These are phyloP conservation scores for Aegilops bicornis DNA, from an alignment of 176 grass and related monocot genomes.

Conservation along the genomic window DNA sequence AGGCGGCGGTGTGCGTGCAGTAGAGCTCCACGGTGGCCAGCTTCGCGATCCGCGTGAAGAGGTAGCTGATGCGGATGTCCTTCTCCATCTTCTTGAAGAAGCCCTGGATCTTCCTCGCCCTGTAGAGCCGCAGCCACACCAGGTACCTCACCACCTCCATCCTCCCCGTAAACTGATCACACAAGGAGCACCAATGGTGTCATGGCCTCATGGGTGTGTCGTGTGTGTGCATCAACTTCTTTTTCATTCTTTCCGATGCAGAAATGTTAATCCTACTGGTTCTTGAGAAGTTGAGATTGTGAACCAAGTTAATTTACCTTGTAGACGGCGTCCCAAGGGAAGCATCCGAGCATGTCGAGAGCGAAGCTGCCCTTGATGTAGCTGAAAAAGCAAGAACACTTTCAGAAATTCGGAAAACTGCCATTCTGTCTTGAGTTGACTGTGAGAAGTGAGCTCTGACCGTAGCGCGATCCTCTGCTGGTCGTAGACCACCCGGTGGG, in stretches of 20 bases:
- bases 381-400: conserved; percentile 35
- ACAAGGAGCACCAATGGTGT: background rate
- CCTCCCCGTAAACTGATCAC: conserved; percentile 50
- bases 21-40: conserved; percentile 86
- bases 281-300: background rate
- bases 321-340: conserved; percentile 90
- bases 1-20: conserved; percentile 87
- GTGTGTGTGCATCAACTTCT: background rate
- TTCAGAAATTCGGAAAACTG: background rate
- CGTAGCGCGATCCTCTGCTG: conserved; percentile 54
- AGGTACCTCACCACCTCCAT: conserved; percentile 65
- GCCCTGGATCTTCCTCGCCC: conserved; percentile 56
- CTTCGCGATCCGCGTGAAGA: conserved; percentile 86
- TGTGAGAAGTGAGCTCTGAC: conserved; percentile 35
- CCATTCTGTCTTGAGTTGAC: background rate
- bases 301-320: conserved; percentile 39
- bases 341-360: conserved; percentile 76
- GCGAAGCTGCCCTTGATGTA: conserved; percentile 74
- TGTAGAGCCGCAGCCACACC: conserved; percentile 71
- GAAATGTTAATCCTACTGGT: background rate
- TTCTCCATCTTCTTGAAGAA: conserved; percentile 95
- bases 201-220: background rate
- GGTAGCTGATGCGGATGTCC: conserved; percentile 91
- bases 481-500: conserved; percentile 66
- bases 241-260: background rate